Evolutionary conservation across 768 basidiomycete species (phyloP), one percentile per base, ranked within the genome.

Genomic region (Coprinellus micaceus): DNA sequence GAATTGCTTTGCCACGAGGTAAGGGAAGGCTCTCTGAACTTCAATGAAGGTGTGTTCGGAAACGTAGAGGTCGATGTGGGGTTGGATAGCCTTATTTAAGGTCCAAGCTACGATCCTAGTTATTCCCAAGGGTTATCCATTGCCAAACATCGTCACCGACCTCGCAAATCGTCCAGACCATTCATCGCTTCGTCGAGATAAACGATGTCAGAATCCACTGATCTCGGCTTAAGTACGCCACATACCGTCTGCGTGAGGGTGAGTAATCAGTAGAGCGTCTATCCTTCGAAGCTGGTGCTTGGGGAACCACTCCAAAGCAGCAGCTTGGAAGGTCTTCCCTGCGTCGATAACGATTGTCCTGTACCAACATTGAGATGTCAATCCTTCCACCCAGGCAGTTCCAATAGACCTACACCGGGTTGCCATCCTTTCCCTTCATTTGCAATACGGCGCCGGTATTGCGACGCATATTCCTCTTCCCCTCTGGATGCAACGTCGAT

Each of bases 151-250:
- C 19, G 13, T 48, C 9, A 52, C 75, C 54, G 59, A 86, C 90
- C 88, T 76, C 93, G 78, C 36, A 95, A 74, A 69, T 96, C 94
- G 71, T 96, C 94, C 55, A 96, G 70, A 2, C 94, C 94, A 64
- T 93, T 92, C 75, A 93, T 91, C 5, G 94, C 93, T 78, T 58
- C 39, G 9, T 7, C 17, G 19, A 50, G 15, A 45, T 47, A 39
- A 47, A 36, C 45, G 22, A 54, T 12, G 30, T 33, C 33, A 6
- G 13, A 6, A 33, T 33, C n/a, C n/a, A n/a, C n/a, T n/a, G n/a
- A n/a, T n/a, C n/a, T n/a, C n/a, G n/a, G n/a, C n/a, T n/a, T n/a
- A n/a, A n/a, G n/a, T n/a, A n/a, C n/a, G n/a, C 19, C 26, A 52
- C 71, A 39, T 58, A 78, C 77, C 89, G 70, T 92, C 91, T 36